Conservation (phyloP, 2,329 filamentous ascomycete genomes). For the Plectosphaerella cucumerina region DNA sequence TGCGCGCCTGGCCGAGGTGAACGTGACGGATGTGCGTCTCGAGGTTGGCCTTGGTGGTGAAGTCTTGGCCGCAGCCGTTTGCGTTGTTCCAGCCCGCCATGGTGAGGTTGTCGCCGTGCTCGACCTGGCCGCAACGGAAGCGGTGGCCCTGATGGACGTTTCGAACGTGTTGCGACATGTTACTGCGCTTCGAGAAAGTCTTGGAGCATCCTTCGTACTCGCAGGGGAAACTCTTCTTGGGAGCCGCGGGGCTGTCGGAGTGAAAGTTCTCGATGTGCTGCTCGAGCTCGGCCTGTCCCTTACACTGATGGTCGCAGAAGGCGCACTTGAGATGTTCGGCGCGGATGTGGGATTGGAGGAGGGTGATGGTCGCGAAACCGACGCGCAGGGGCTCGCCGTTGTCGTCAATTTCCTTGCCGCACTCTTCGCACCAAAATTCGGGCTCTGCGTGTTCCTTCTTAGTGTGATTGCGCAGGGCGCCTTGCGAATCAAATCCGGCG, state of each 20-base stretch:
- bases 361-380: conserved; percentile 67
- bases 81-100: conserved; percentile 60
- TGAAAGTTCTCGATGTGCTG: conserved; percentile 78
- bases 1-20: conserved; percentile 61
- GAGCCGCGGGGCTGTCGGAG: conserved; percentile 46
- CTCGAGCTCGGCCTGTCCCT: conserved; percentile 63
- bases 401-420: conserved; percentile 37
- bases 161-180: conserved; percentile 74
- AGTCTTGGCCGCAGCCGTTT: conserved; percentile 70
- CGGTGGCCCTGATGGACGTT: conserved; percentile 71
- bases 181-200: conserved; percentile 78
- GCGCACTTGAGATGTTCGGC: conserved; percentile 71
- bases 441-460: conserved; percentile 65
- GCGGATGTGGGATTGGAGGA: conserved; percentile 70
- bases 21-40: conserved; percentile 82
- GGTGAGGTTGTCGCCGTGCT: conserved; percentile 52
- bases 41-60: conserved; percentile 72
- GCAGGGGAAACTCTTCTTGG: conserved; percentile 64
- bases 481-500: conserved; percentile 69
- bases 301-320: conserved; percentile 68
- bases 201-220: conserved; percentile 65
- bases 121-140: conserved; percentile 73
- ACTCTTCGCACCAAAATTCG: conserved; percentile 75
- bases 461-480: conserved; percentile 67
- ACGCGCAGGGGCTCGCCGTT: conserved; percentile 37